These are phyloP conservation scores for Pythium pyrilobum DNA, from an alignment of 352 stramenopile species.

Conservation along the genomic window DNA sequence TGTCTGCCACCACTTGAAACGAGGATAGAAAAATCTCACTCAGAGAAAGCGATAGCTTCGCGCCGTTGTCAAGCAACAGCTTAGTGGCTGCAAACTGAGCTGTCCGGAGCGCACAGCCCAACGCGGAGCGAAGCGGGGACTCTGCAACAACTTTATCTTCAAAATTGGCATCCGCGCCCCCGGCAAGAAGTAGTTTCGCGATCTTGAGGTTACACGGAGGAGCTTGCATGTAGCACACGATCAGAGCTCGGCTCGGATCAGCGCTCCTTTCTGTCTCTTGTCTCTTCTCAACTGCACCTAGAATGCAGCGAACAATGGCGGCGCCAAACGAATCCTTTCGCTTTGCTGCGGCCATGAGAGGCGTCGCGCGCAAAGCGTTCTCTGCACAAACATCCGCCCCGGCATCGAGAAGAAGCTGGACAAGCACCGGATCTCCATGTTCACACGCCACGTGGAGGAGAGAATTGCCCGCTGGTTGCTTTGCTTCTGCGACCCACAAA, in stretches of 20 bases:
- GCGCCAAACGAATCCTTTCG: constrained; percentile 36
- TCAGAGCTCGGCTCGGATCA: constrained; percentile 26
- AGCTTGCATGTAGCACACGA: constrained; percentile 32
- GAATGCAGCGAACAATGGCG: constrained; percentile 26
- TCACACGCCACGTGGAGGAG: constrained; percentile 41
- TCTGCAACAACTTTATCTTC: constrained; percentile 8
- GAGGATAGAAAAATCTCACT: constrained; percentile 30
- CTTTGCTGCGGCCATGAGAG: constrained; percentile 31
- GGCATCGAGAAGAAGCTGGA: constrained; percentile 33
- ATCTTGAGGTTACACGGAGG: constrained; percentile 35
- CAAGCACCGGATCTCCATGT: constrained; percentile 27
- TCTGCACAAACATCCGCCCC: constrained; percentile 25
- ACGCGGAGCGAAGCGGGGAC: constrained; percentile 20
- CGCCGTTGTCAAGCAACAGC: constrained; percentile 37
- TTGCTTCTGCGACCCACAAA: constrained; percentile 25
- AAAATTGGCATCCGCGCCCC: constrained; percentile 26
- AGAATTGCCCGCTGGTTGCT: constrained; percentile 18
- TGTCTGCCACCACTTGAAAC: constrained; percentile 16
- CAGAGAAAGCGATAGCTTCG: constrained; percentile 21
- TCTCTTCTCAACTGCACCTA: constrained; percentile 13
- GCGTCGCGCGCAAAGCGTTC: constrained; percentile 26
- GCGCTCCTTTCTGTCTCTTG: no score
- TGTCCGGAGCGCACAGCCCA: constrained; percentile 29
- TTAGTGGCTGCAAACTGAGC: constrained; percentile 33
- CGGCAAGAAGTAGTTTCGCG: constrained; percentile 32